Evolutionary conservation across 2,329 filamentous ascomycete genomes (phyloP).

Genomic region (Exophiala spinifera): DNA sequence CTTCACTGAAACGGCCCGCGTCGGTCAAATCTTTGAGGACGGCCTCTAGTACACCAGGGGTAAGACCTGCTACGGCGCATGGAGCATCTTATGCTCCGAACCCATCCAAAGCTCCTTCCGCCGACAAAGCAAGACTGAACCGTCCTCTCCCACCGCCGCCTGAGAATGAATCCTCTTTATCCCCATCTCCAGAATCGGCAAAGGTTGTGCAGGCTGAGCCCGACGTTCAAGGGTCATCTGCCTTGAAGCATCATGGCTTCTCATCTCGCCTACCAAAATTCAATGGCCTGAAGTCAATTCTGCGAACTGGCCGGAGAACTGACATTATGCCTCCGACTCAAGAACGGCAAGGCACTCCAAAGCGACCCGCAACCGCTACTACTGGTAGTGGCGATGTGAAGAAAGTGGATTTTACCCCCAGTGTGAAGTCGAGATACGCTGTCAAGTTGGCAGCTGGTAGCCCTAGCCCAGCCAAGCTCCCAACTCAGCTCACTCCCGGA

Average conservation of each 20-base stretch:
- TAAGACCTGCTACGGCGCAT: constrained; percentile 31
- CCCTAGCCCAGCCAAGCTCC: constrained; percentile 42
- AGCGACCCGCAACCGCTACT: constrained; percentile 34
- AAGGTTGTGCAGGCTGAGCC: background rate
- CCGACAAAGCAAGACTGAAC: background rate
- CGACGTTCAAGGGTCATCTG: constrained; percentile 1
- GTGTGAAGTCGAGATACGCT: constrained; percentile 52
- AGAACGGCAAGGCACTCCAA: constrained; percentile 22
- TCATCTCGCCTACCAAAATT: constrained; percentile 47
- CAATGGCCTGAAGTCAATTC: constrained; percentile 59
- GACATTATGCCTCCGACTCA: constrained; percentile 53
- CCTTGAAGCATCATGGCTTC: background rate
- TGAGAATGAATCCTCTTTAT: background rate
- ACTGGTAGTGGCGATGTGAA: constrained; percentile 54
- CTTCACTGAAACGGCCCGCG: constrained; percentile 47
- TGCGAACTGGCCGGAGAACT: constrained; percentile 50
- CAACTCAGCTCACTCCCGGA: constrained; percentile 26
- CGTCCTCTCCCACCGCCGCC: constrained; percentile 17
- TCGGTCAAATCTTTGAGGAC: constrained; percentile 55
- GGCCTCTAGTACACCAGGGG: constrained; percentile 34
- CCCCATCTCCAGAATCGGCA: background rate
- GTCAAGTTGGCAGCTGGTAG: constrained; percentile 35
- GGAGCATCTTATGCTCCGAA: constrained; percentile 1
- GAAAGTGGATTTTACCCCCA: constrained; percentile 80
- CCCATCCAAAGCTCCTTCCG: background rate